Evolutionary conservation across 2,329 filamentous ascomycete species (phyloP), one percentile per base, ranked within the genome.

Genomic region (Fusarium sp.): DNA sequence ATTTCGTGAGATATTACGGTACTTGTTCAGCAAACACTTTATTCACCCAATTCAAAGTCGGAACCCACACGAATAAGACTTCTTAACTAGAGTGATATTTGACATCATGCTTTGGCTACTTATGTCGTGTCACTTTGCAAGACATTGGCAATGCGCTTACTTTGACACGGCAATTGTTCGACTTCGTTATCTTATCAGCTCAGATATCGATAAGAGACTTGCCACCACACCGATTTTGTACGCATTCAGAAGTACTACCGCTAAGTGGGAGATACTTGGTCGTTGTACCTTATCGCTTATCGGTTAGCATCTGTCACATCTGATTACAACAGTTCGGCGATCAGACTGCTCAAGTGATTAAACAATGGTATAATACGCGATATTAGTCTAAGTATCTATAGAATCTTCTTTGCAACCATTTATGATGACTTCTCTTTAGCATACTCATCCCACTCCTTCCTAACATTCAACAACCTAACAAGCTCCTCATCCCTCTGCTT

Each of bases 401-500:
- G 0, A 16, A 34, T 34, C 5, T 12, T 16, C 8, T 6, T 16
- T 9, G 5, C 13, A 16, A 1, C 8, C 16, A 16, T 32, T 18
- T 13, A 24, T 6, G 24, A 41, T 18, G 9, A 53, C n/a, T 53
- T 53, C 5, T 8, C 24, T 2, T 45, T 29, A 3, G 62, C 49
- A 61, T 40, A 67, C 3, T 1, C 9, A 41, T 67, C 64, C 62
- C 62, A 67, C 0, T 67, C 62, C 24, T 65, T 61, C 24, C 64
- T 65, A 4, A 65, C 25, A 32, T 67, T 67, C 22, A 67, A 24
- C 8, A 67, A 25, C 15, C 56, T 65, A 3, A 67, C 55, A 22
- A 67, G 48, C 40, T 67, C 64, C 22, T 67, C 62, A 25, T 67
- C 64, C 10, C 64, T 61, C 16, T 67, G 64, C 16, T 30, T 67